Evolutionary conservation across 2,329 filamentous ascomycete species (phyloP).

Genomic region (Metarhizium guizhouense): DNA sequence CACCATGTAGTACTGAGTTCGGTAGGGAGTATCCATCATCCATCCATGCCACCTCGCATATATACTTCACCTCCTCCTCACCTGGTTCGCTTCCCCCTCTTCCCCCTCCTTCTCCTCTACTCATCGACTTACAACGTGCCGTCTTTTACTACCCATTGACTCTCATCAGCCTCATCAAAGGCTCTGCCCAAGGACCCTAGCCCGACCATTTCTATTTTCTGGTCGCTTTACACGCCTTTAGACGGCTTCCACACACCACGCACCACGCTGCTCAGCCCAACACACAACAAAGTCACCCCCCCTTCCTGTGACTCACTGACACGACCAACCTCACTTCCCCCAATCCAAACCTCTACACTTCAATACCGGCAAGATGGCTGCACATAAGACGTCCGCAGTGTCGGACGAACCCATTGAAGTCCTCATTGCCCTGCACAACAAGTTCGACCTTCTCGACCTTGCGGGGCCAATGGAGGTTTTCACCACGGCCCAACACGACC

Average conservation of each 20-base stretch:
- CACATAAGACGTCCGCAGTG: conserved; percentile 49
- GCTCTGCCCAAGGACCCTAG: neutral
- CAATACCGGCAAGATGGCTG: conserved; percentile 39
- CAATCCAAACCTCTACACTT: conserved; percentile 8
- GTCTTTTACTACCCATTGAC: neutral
- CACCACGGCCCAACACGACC: conserved; percentile 40
- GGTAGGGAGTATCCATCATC: too few species aligned
- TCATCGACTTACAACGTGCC: too few species aligned
- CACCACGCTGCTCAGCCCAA: neutral
- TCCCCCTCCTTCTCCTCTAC: conserved; percentile 13
- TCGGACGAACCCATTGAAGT: conserved; percentile 48
- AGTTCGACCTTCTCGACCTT: conserved; percentile 52
- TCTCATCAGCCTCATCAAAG: neutral
- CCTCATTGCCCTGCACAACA: conserved; percentile 50
- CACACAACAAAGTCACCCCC: neutral
- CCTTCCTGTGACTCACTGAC: neutral
- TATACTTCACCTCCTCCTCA: conserved; percentile 8
- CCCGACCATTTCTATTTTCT: neutral
- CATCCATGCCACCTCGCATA: conserved; percentile 1
- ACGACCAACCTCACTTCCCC: conserved; percentile 2
- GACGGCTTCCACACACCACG: neutral
- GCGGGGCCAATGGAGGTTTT: conserved; percentile 46
- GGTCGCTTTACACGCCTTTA: neutral
- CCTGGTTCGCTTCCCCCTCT: conserved; percentile 8
- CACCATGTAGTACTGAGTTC: too few species aligned